These are phyloP conservation scores for Thelephora ganbajun DNA, from an alignment of 768 basidiomycete genomes.

Conservation along the genomic window DNA sequence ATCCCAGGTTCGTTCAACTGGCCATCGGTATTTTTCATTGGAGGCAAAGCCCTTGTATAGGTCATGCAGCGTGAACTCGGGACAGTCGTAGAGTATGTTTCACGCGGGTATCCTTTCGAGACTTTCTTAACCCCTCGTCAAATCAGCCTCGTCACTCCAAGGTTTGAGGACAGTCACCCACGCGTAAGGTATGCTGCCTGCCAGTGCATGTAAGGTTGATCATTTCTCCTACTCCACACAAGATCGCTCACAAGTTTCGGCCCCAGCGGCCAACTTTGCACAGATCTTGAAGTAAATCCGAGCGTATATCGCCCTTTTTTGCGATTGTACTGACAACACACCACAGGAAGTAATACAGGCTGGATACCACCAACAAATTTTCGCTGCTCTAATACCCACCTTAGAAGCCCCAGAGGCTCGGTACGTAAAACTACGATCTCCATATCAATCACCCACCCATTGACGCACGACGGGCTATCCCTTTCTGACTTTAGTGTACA, in stretches of 20 bases:
- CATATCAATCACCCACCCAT: constrained; percentile 1
- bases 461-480: background rate
- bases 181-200: constrained; percentile 64
- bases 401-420: constrained; percentile 64
- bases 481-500: constrained; percentile 43
- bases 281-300: constrained; percentile 63
- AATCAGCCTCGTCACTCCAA: constrained; percentile 54
- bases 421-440: constrained; percentile 19
- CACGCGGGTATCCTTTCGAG: background rate
- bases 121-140: background rate
- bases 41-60: constrained; percentile 16
- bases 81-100: constrained; percentile 64
- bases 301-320: background rate
- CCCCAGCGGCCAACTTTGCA: constrained; percentile 72
- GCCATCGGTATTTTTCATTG: background rate
- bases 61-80: constrained; percentile 73
- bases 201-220: constrained; percentile 57
- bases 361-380: constrained; percentile 51
- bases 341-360: constrained; percentile 62
- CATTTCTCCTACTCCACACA: too few species aligned
- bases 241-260: background rate
- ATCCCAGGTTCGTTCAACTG: constrained; percentile 31
- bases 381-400: constrained; percentile 56
- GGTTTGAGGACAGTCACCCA: constrained; percentile 71
- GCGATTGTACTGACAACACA: background rate